Conservation (phyloP, 2,329 filamentous ascomycete species). For the Penicillium capsulatum region DNA sequence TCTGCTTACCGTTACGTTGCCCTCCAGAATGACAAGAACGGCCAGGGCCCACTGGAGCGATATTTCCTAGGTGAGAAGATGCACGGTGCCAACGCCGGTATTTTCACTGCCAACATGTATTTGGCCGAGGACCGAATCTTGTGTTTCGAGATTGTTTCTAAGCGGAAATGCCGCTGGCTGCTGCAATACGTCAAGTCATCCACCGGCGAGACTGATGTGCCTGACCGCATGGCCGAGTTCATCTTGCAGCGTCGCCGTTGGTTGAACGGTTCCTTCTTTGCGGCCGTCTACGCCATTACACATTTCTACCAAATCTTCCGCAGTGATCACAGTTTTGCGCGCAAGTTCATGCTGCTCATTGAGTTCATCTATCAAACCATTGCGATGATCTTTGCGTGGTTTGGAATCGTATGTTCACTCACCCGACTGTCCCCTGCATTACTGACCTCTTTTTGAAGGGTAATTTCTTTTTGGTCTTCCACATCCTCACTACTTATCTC, state of each 20-base stretch:
- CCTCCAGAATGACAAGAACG: constrained; percentile 93
- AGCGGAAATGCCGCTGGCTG: constrained; percentile 96
- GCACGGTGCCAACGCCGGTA: constrained; percentile 85
- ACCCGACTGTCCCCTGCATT: too few relatives aligned
- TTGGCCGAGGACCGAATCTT: constrained; percentile 51
- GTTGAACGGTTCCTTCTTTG: constrained; percentile 98
- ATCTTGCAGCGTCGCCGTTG: constrained; percentile 93
- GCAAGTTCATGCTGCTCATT: constrained; percentile 84
- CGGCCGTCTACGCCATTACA: constrained; percentile 87
- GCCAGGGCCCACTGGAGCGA: constrained; percentile 86
- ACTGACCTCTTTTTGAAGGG: constrained; percentile 40
- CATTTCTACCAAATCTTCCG: constrained; percentile 97
- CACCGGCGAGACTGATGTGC: constrained; percentile 94
- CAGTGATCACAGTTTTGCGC: constrained; percentile 79
- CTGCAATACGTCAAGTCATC: constrained; percentile 98
- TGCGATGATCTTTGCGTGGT: constrained; percentile 99
- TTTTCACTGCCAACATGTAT: constrained; percentile 85
- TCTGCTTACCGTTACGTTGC: constrained; percentile 96
- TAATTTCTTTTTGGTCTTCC: constrained; percentile 99
- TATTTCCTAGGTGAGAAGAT: constrained; percentile 97
- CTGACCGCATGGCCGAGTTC: constrained; percentile 87
- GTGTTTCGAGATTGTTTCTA: constrained; percentile 79
- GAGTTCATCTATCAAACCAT: constrained; percentile 92
- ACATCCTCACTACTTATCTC: constrained; percentile 86
- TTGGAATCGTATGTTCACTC: constrained; percentile 59